Conservation (phyloP, 2,329 filamentous ascomycete genomes). For the Xylariomycetidae sp. region DNA sequence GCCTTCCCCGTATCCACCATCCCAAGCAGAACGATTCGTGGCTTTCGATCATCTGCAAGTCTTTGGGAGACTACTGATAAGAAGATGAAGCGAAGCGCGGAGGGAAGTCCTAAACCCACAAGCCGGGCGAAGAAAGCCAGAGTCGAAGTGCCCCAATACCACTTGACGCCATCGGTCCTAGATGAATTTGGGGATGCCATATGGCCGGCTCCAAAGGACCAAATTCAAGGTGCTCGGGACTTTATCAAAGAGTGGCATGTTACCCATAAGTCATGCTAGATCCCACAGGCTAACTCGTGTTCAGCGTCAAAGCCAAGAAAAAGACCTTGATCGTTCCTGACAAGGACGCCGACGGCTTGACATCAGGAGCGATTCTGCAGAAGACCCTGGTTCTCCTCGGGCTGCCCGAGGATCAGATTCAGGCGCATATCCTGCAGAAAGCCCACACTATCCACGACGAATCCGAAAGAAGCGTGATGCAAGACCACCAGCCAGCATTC, state of each 20-base stretch:
- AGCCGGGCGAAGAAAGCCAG: conserved; percentile 21
- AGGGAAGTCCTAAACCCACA: conserved; percentile 10
- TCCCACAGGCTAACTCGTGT: background rate
- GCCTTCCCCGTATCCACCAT: too few relatives aligned
- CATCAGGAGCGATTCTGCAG: conserved; percentile 56
- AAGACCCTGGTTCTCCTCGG: conserved; percentile 55
- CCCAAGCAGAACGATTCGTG: too few relatives aligned
- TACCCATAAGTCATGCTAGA: background rate
- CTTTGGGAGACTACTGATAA: too few relatives aligned
- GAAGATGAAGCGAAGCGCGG: conserved; percentile 23
- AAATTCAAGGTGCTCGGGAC: conserved; percentile 48
- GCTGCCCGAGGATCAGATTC: conserved; percentile 44
- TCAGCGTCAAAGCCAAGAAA: conserved; percentile 43
- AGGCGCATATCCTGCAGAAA: conserved; percentile 54
- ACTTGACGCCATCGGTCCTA: conserved; percentile 32
- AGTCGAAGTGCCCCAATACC: conserved; percentile 35
- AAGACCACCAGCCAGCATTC: conserved; percentile 42
- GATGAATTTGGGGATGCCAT: conserved; percentile 42
- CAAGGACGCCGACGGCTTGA: conserved; percentile 63
- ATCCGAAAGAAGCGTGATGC: conserved; percentile 45
- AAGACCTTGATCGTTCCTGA: conserved; percentile 58
- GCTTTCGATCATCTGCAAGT: too few relatives aligned
- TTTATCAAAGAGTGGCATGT: conserved; percentile 54
- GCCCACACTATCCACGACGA: conserved; percentile 53
- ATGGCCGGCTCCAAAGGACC: conserved; percentile 55